Conservation (phyloP, 352 stramenopile species). For the Pythium phragmiticola region DNA sequence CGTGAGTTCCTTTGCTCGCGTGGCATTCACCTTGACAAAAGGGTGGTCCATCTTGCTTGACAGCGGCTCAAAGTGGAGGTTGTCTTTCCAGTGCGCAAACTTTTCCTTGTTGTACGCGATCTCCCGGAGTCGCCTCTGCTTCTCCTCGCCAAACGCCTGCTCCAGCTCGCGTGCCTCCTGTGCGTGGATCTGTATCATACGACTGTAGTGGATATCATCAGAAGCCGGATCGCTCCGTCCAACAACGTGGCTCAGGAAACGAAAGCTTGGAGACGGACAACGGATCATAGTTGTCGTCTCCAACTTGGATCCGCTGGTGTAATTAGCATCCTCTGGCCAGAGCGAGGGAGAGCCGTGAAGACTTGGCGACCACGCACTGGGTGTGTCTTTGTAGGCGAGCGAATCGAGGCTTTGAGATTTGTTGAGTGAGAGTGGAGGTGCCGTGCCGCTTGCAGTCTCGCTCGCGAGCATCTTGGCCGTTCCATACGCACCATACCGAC, state of each 20-base stretch:
- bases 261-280: slow-evolving; percentile 45
- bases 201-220: slow-evolving; percentile 28
- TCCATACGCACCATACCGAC: slow-evolving; percentile 52
- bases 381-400: slow-evolving; percentile 28
- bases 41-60: slow-evolving; percentile 45
- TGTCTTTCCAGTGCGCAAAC: slow-evolving; percentile 38
- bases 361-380: slow-evolving; percentile 35
- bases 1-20: slow-evolving; percentile 37
- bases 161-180: slow-evolving; percentile 33
- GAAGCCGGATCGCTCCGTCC: slow-evolving; percentile 10
- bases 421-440: slow-evolving; percentile 30
- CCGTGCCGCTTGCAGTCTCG: slow-evolving; percentile 28
- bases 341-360: slow-evolving; percentile 48
- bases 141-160: slow-evolving; percentile 35
- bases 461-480: slow-evolving; percentile 40
- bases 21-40: slow-evolving; percentile 38
- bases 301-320: slow-evolving; percentile 35
- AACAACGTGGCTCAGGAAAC: slow-evolving; percentile 33
- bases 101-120: slow-evolving; percentile 38
- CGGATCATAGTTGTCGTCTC: slow-evolving; percentile 34
- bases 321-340: slow-evolving; percentile 51
- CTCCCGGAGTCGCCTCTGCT: slow-evolving; percentile 26
- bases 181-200: slow-evolving; percentile 30
- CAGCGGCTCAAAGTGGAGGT: slow-evolving; percentile 46
- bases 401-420: slow-evolving; percentile 39